phyloP scores from a whole-genome alignment of 176 grass and related monocot species.

The Lolium perenne region DNA sequence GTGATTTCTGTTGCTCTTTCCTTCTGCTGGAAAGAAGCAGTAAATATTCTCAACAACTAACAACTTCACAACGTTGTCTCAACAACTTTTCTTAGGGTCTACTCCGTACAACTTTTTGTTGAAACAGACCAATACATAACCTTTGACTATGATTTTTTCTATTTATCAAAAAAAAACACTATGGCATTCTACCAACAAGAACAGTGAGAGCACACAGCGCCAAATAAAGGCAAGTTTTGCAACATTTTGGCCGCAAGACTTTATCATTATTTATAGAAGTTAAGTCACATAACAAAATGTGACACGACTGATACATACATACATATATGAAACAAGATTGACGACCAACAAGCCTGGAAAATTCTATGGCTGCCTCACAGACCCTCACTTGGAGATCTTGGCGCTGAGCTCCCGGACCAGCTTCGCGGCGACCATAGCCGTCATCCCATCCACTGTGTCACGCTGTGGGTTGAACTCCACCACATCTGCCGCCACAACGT shows the following conservation, averaged over 20 bases:
- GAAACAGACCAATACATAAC: background rate
- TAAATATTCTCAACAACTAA: background rate
- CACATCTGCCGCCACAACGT: slow-evolving; percentile 84
- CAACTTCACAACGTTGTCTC: background rate
- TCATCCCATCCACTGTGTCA: slow-evolving; percentile 96
- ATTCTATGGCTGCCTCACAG: background rate
- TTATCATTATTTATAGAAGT: background rate
- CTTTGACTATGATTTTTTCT: no score
- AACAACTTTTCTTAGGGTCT: background rate
- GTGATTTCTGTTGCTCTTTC: background rate
- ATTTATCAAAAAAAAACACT: no score
- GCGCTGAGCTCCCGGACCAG: slow-evolving; percentile 91
- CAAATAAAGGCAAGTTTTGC: background rate
- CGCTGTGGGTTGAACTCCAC: slow-evolving; percentile 99
- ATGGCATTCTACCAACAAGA: background rate
- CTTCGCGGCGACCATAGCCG: slow-evolving; percentile 94
- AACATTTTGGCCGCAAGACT: background rate
- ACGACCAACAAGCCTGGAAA: background rate
- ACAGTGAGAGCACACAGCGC: background rate
- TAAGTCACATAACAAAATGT: background rate
- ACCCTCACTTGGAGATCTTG: slow-evolving; percentile 82
- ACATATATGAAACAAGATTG: background rate
- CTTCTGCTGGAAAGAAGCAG: background rate
- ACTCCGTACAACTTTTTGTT: background rate
- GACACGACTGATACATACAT: background rate